These are phyloP conservation scores for Pseudovirgaria hyperparasitica DNA, from an alignment of 2,329 filamentous ascomycete species.

Conservation along the genomic window DNA sequence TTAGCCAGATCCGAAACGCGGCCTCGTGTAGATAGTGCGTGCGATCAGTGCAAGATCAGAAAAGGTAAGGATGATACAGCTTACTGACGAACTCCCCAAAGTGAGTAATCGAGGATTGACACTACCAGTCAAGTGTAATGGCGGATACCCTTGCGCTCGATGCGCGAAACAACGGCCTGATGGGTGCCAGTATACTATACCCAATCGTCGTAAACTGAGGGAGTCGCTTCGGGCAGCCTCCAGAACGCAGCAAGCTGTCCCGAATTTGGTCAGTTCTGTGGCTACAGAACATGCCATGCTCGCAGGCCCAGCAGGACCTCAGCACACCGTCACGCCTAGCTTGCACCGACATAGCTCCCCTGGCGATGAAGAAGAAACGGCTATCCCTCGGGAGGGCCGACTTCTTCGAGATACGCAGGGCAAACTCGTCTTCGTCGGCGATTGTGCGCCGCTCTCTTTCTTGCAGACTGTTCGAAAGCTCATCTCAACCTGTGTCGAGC, in stretches of 20 bases:
- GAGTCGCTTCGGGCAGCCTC: slow-evolving; percentile 18
- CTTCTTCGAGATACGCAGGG: slow-evolving; percentile 39
- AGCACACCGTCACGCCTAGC: slow-evolving; percentile 7
- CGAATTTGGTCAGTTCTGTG: slow-evolving; percentile 3
- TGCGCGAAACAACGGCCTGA: slow-evolving; percentile 31
- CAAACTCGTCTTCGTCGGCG: slow-evolving; percentile 42
- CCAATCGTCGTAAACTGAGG: slow-evolving; percentile 19
- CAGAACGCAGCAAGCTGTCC: slow-evolving; percentile 12
- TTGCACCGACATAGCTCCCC: slow-evolving; percentile 16
- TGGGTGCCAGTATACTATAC: slow-evolving; percentile 29
- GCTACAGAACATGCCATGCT: slow-evolving; percentile 3
- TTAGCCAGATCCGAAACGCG: no score
- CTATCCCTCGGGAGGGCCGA: slow-evolving; percentile 30
- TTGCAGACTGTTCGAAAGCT: slow-evolving; percentile 39
- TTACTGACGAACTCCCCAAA: no score
- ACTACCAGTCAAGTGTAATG: slow-evolving; percentile 44
- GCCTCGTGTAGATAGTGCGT: no score
- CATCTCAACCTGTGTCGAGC: slow-evolving; percentile 32
- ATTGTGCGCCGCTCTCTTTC: slow-evolving; percentile 40
- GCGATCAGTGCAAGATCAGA: no score
- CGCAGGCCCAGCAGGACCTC: slow-evolving; percentile 5
- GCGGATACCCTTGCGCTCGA: slow-evolving; percentile 37
- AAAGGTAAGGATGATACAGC: no score
- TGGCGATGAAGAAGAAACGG: slow-evolving; percentile 27
- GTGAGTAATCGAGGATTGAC: no score